phyloP scores from a whole-genome alignment of 2,329 filamentous ascomycete species.

The Talaromyces atroroseus region DNA sequence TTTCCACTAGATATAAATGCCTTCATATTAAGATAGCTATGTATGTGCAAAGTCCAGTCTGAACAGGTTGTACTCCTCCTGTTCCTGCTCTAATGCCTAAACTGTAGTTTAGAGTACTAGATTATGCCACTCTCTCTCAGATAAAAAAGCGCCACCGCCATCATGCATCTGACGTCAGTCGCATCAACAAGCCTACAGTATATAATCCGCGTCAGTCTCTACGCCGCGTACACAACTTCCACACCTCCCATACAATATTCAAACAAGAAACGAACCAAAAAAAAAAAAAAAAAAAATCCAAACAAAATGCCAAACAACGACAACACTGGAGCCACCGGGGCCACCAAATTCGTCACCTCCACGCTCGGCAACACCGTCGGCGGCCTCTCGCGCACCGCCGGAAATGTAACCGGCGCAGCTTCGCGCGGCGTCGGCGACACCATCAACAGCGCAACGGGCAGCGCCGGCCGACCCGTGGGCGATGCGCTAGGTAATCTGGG shows the following conservation, averaged over 20 bases:
- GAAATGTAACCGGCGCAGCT: slow-evolving; percentile 52
- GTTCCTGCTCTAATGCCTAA: no score
- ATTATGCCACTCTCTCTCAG: no score
- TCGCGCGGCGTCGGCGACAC: slow-evolving; percentile 55
- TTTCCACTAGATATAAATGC: no score
- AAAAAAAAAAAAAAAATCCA: no score
- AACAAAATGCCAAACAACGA: not conserved
- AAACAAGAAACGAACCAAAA: not conserved
- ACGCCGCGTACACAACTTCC: not conserved
- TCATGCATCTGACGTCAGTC: no score
- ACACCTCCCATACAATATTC: not conserved
- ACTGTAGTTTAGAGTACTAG: no score
- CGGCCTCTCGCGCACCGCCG: slow-evolving; percentile 50
- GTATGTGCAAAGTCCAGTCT: no score
- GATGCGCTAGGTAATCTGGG: slow-evolving; percentile 52
- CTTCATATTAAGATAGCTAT: no score
- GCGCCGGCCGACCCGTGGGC: slow-evolving; percentile 51
- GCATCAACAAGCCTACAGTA: no score
- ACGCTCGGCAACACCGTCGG: slow-evolving; percentile 52
- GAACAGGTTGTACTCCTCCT: no score
- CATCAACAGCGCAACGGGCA: slow-evolving; percentile 50
- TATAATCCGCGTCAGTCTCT: no score
- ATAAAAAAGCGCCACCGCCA: no score
- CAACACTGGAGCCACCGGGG: slow-evolving; percentile 43
- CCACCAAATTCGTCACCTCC: slow-evolving; percentile 51